A percentile compares a stretch with the other conserved stretches of the same genome.
These are phyloP conservation scores for Peronospora belbahrii DNA, from an alignment of 352 stramenopile species.

Conservation along the genomic window DNA sequence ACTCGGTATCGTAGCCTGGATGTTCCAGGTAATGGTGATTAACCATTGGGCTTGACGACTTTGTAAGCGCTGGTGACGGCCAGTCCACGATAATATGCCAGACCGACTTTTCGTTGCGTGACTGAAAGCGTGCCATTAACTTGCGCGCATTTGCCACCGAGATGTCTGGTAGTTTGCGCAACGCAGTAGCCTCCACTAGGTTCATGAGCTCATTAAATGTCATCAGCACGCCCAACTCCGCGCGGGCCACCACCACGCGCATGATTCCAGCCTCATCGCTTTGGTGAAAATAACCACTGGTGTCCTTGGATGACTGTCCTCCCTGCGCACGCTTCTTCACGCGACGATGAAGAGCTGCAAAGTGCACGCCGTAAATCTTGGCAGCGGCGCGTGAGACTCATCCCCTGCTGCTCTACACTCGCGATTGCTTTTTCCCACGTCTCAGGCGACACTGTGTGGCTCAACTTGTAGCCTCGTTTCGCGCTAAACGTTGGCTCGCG, in stretches of 20 bases:
- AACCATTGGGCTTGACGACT: background rate
- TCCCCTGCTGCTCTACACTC: conserved; percentile 42
- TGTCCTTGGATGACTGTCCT: conserved; percentile 3
- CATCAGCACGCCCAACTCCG: conserved; percentile 57
- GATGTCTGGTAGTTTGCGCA: conserved; percentile 51
- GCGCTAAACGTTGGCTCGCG: background rate
- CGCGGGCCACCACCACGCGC: conserved; percentile 43
- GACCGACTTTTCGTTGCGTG: conserved; percentile 40
- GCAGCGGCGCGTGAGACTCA: conserved; percentile 46
- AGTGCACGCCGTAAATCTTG: conserved; percentile 46
- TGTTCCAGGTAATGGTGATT: conserved; percentile 10
- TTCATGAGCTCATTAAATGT: conserved; percentile 54
- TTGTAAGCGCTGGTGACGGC: conserved; percentile 11
- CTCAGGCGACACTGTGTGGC: conserved; percentile 43
- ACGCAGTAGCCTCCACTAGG: conserved; percentile 40
- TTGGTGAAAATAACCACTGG: conserved; percentile 32
- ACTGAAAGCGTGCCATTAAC: conserved; percentile 40
- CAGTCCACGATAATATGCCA: conserved; percentile 42
- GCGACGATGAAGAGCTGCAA: conserved; percentile 45
- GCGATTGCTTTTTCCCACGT: conserved; percentile 52
- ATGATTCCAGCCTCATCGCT: conserved; percentile 52
- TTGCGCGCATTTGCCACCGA: conserved; percentile 46
- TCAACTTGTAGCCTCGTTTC: conserved; percentile 38
- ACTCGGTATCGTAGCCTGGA: conserved; percentile 9
- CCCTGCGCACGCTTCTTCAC: conserved; percentile 46